Evolutionary conservation across 805 yeast species (phyloP).

Genomic region (Hanseniaspora guilliermondii): DNA sequence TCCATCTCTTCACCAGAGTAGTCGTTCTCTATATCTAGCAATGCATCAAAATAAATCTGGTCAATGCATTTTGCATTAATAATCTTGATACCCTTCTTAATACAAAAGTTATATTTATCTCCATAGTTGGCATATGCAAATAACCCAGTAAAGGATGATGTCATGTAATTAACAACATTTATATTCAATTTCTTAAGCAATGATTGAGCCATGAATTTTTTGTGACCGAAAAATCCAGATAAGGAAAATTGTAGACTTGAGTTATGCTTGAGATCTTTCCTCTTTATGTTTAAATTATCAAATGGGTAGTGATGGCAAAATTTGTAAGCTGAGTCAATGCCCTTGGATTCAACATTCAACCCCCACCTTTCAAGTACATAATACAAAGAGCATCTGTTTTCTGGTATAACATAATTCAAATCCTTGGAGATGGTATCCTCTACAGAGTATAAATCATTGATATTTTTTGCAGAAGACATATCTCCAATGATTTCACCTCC

Average conservation of each 20-base stretch:
- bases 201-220: constrained; percentile 1
- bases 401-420: background rate
- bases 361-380: constrained; percentile 9
- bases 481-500: background rate
- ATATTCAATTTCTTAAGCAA: background rate
- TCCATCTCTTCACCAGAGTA: background rate
- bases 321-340: background rate
- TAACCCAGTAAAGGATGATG: background rate
- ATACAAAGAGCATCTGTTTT: constrained; percentile 4
- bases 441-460: background rate
- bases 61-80: background rate
- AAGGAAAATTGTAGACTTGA: background rate
- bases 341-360: background rate
- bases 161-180: background rate
- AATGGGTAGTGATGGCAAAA: constrained; percentile 5
- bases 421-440: background rate
- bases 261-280: background rate
- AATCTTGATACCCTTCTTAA: background rate
- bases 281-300: background rate
- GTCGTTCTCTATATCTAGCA: background rate
- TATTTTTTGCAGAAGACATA: background rate
- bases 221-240: constrained; percentile 5
- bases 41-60: background rate
- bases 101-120: background rate
- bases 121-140: background rate